Conservation (phyloP, 352 stramenopile species). For the Phytopythium vexans region DNA sequence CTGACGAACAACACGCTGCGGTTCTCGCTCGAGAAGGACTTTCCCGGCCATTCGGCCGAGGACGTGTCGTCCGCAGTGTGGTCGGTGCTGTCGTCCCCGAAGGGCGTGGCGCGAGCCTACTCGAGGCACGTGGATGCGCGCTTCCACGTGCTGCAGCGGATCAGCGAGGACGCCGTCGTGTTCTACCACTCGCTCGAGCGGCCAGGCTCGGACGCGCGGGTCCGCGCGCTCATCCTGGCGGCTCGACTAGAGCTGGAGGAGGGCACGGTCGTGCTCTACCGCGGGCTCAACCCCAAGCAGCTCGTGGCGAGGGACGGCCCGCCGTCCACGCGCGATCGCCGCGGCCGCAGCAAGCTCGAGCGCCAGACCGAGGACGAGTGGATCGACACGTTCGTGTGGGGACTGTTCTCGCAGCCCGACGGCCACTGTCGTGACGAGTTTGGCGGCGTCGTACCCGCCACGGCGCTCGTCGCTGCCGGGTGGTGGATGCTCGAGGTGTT, state of each 20-base stretch:
- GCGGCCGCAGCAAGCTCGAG: slow-evolving; percentile 50
- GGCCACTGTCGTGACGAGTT: slow-evolving; percentile 55
- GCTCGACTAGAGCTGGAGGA: slow-evolving; percentile 47
- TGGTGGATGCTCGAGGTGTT: slow-evolving; percentile 79
- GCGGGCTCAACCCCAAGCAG: slow-evolving; percentile 47
- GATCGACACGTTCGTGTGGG: slow-evolving; percentile 74
- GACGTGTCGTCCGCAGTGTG: slow-evolving; percentile 43
- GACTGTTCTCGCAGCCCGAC: slow-evolving; percentile 43
- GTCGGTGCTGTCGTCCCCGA: slow-evolving; percentile 44
- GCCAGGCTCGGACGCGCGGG: slow-evolving; percentile 37
- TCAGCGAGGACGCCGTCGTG: slow-evolving; percentile 55
- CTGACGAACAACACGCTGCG: slow-evolving; percentile 47
- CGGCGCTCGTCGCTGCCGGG: slow-evolving; percentile 42
- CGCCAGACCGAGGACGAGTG: slow-evolving; percentile 51
- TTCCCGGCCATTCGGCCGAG: slow-evolving; percentile 26
- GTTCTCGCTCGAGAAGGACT: slow-evolving; percentile 69
- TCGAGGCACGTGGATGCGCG: slow-evolving; percentile 45
- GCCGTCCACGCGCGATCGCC: slow-evolving; percentile 32
- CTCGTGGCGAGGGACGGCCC: slow-evolving; percentile 47
- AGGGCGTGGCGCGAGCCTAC: slow-evolving; percentile 46
- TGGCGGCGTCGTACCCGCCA: slow-evolving; percentile 57
- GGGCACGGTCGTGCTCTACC: slow-evolving; percentile 46
- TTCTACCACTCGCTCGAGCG: slow-evolving; percentile 74
- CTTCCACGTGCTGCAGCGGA: slow-evolving; percentile 62
- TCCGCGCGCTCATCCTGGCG: slow-evolving; percentile 60